Conservation (phyloP, 495 filamentous ascomycete genomes). For the Schizothecium vesticola region DNA sequence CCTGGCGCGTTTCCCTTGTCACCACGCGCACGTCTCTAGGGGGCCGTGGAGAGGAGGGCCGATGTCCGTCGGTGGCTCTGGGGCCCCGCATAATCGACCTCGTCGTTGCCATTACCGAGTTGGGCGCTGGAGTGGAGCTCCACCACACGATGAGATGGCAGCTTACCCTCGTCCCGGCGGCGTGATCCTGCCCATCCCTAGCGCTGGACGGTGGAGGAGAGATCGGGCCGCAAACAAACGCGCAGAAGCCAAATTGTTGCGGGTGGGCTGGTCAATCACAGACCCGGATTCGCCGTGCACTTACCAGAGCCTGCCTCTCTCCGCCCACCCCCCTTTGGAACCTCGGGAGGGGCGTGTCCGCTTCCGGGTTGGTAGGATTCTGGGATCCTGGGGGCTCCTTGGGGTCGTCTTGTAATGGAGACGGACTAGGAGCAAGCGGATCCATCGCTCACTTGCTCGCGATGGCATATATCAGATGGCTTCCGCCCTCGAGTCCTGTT, state of each 20-base stretch:
- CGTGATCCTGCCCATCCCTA: not conserved
- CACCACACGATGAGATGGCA: not conserved
- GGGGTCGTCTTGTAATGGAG: not conserved
- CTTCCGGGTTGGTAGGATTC: not conserved
- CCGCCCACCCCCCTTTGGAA: conserved; percentile 18
- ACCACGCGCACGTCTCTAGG: not conserved
- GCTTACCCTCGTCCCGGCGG: not conserved
- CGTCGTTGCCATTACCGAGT: not conserved
- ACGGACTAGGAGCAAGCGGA: not conserved
- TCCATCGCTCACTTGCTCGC: conserved; percentile 3
- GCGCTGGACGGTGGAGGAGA: not conserved
- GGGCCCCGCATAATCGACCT: not conserved
- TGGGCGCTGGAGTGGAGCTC: not conserved
- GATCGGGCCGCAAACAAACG: not conserved
- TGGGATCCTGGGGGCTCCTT: not conserved
- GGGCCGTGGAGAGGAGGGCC: conserved; percentile 6
- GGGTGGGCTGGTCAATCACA: conserved; percentile 13
- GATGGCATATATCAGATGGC: conserved; percentile 1
- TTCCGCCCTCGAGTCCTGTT: not conserved
- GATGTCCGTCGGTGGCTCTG: not conserved
- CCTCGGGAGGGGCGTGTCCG: conserved; percentile 25
- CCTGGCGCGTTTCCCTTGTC: not conserved
- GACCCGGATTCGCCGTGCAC: not conserved
- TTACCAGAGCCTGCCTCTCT: conserved; percentile 1
- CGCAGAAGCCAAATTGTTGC: conserved; percentile 9